phyloP scores from a whole-genome alignment of 345 rosid genomes.

The Eucalyptus regnans region DNA sequence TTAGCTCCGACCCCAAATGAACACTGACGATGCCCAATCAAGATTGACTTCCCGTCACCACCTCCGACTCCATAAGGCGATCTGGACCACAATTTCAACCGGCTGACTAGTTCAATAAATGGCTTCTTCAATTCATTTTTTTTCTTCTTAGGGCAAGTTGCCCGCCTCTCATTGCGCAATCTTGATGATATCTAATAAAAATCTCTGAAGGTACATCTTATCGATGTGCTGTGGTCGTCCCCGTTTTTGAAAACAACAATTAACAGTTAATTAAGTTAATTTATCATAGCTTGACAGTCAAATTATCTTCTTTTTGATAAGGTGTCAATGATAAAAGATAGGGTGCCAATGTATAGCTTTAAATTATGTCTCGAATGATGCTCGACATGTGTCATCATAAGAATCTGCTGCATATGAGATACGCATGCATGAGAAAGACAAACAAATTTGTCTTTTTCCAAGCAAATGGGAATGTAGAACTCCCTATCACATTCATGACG shows the following conservation, averaged over 20 bases:
- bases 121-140: not conserved
- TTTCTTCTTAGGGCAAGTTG: not conserved
- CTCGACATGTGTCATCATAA: not conserved
- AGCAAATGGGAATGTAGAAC: not conserved
- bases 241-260: not conserved
- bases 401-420: not conserved
- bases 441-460: not conserved
- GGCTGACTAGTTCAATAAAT: not conserved
- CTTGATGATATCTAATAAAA: not conserved
- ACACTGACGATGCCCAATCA: not conserved
- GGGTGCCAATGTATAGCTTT: not conserved
- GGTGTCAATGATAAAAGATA: not conserved
- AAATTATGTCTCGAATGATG: not conserved
- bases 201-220: not conserved
- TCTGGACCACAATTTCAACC: fast-evolving
- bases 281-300: not conserved
- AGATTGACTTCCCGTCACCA: not conserved
- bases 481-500: not conserved
- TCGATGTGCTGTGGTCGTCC: not conserved
- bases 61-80: not conserved
- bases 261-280: not conserved
- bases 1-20: not conserved
- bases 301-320: not conserved
- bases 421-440: not conserved
- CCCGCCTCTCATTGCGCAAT: not conserved